Evolutionary conservation across 176 grass and related monocot species (phyloP), one percentile per base, ranked within the genome.

Genomic region (Metroxylon sagu): DNA sequence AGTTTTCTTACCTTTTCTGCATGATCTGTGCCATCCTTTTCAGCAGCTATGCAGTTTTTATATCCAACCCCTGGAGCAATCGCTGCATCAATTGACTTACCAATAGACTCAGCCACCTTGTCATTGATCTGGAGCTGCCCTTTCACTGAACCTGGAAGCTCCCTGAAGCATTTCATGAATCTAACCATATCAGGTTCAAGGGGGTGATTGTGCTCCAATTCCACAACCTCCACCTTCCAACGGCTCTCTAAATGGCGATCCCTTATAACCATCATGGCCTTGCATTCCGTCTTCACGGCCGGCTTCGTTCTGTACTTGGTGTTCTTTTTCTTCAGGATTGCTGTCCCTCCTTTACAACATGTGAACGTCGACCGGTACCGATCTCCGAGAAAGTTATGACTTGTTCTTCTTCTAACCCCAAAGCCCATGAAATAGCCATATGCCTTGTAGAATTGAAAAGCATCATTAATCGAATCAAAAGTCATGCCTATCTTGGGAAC

Each of bases 1-100:
- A 67, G 53, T 26, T 53, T 76, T 87, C 74, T 79, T 78, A 49
- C 74, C 81, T 58, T 78, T 43, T 43, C 35, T 43, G 35, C 35
- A 43, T 43, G 10, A 43, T 12, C 3, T 43, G 35, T 43, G 7
- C 35, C 8, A 43, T 43, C 35, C 35, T 14, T 43, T 10, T 43
- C 35, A 43, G 8, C 10, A 12, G 35, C 12, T 43, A 43, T 12
- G 35, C 35, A 43, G 35, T 43, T 43, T 43, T 43, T 43, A 43
- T 43, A 12, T 43, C 35, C 35, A 43, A 43, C 35, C 3, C 35
- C 35, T 43, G 35, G 35, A 43, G 35, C 79, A 16, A 43, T 14
- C 0, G 35, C 35, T 43, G 35, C 35, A 43, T 43, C 35, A 14
- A 43, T 43, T 12, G 35, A 43, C 35, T 43, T 43, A 10, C 14